A percentile compares a stretch with the other conserved stretches of the same genome.
phyloP scores from a whole-genome alignment of 345 rosid genomes.

The Passiflora organensis region DNA sequence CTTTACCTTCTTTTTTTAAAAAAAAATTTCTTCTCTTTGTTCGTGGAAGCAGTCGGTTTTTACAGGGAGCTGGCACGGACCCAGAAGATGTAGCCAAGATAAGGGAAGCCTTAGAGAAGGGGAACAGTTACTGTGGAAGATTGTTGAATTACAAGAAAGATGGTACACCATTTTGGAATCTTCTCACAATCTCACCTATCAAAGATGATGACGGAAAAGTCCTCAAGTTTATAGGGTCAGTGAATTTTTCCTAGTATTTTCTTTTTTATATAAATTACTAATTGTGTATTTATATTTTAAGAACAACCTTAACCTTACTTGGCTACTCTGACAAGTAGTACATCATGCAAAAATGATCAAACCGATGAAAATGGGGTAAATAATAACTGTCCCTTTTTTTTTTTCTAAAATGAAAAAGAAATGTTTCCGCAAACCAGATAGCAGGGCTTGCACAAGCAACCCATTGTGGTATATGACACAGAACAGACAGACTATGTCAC shows the following conservation, averaged over 20 bases:
- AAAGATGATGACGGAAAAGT: conserved; percentile 80
- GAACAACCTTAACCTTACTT: too few relatives aligned
- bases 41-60: conserved; percentile 53
- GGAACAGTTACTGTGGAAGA: conserved; percentile 75
- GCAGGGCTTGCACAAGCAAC: neutral
- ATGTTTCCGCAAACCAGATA: neutral
- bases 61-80: conserved; percentile 91
- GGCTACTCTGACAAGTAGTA: too few relatives aligned
- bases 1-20: too few relatives aligned
- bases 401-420: too few relatives aligned
- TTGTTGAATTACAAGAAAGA: conserved; percentile 90
- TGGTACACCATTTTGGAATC: conserved; percentile 92
- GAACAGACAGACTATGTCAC: too few relatives aligned
- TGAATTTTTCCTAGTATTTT: neutral
- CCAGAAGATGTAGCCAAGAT: conserved; percentile 78
- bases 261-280: neutral
- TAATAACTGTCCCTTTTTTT: too few relatives aligned
- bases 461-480: too few relatives aligned
- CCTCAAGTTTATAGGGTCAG: conserved; percentile 93
- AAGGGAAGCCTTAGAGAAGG: conserved; percentile 54
- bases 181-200: conserved; percentile 88
- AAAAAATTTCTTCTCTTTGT: neutral
- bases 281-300: neutral
- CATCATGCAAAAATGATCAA: neutral
- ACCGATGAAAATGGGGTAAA: neutral